Evolutionary conservation across 1,284 basidiomycete genomes (phyloP), one percentile per base, ranked within the genome.

Genomic region (Cronartium ribicola): DNA sequence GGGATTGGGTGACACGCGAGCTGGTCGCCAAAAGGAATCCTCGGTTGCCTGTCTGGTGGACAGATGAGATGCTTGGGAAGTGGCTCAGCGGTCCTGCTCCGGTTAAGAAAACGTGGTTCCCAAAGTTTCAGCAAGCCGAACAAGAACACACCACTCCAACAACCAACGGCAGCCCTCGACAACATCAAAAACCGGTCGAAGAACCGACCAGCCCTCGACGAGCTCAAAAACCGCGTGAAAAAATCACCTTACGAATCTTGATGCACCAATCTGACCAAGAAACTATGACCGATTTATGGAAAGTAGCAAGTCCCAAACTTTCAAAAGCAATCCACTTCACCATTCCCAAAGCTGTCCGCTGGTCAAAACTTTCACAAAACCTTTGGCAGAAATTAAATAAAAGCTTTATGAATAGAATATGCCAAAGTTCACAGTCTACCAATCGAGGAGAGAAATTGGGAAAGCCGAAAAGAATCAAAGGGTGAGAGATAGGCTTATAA

Each of bases 41-140:
- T 5, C n/a, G n/a, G 51, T 55, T n/a, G 51, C n/a, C n/a, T 55
- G 51, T 55, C 6, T 55, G 51, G 51, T 55, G 51, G 51, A 55
- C 51, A 55, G 51, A 55, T 55, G 51, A 55, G n/a, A n/a, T 20
- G 51, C 17, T 55, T n/a, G 51, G 51, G 0, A n/a, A 55, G 10
- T 55, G 51, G 51, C 51, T 55, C 29, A 10, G n/a, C 29, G 8
- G 1, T 20, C 29, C 51, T 6, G 51, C 17, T 20, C n/a, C n/a
- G n/a, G n/a, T n/a, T 29, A 55, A 55, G 29, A 17, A n/a, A 29
- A 8, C 8, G 3, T 55, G 51, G 51, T 3, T 1, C 29, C n/a
- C 14, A 3, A 7, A n/a, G 29, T 55, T 55, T n/a, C n/a, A 8
- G n/a, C 2, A 55, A 29, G 51, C 14, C n/a, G 51, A 55, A n/a